These are phyloP conservation scores for Agapanthus africanus DNA, from an alignment of 106 monocot genomes.

Conservation along the genomic window DNA sequence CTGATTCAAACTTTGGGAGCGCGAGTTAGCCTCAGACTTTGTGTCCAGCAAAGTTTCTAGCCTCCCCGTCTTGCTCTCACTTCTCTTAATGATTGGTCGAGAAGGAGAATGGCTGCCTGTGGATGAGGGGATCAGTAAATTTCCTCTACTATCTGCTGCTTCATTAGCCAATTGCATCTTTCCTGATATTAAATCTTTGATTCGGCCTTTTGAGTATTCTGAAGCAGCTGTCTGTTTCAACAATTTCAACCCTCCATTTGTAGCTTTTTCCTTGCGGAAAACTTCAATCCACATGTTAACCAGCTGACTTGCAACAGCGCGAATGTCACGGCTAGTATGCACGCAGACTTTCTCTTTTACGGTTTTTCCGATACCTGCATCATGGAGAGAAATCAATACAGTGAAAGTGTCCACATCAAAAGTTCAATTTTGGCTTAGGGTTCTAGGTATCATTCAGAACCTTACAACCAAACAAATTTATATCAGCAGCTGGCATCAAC, in stretches of 20 bases:
- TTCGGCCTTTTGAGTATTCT: slow-evolving; percentile 45
- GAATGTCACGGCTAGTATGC: slow-evolving; percentile 95
- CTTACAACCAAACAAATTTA: background rate
- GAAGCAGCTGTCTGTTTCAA: no score
- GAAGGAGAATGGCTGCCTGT: no score
- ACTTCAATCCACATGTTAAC: slow-evolving; percentile 93
- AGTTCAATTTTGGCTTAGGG: background rate
- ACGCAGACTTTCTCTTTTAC: slow-evolving; percentile 93
- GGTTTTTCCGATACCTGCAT: slow-evolving; percentile 82
- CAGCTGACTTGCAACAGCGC: slow-evolving; percentile 90
- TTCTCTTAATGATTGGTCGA: slow-evolving; percentile 34
- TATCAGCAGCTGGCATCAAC: background rate
- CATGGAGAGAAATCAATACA: background rate
- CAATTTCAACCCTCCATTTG: slow-evolving; percentile 45
- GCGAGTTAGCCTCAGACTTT: slow-evolving; percentile 30
- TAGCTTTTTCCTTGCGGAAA: slow-evolving; percentile 88
- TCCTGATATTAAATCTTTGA: slow-evolving; percentile 37
- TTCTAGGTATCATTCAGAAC: background rate
- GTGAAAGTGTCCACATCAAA: background rate
- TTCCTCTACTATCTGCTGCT: slow-evolving; percentile 28
- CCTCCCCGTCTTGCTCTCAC: slow-evolving; percentile 22
- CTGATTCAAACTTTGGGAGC: slow-evolving; percentile 17
- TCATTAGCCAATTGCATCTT: slow-evolving; percentile 27
- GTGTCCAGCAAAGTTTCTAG: slow-evolving; percentile 22
- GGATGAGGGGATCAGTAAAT: no score